Percentiles rank a stretch among this genome's conserved stretches.
Conservation (phyloP, 768 basidiomycete genomes). For the Suillus spraguei region DNA sequence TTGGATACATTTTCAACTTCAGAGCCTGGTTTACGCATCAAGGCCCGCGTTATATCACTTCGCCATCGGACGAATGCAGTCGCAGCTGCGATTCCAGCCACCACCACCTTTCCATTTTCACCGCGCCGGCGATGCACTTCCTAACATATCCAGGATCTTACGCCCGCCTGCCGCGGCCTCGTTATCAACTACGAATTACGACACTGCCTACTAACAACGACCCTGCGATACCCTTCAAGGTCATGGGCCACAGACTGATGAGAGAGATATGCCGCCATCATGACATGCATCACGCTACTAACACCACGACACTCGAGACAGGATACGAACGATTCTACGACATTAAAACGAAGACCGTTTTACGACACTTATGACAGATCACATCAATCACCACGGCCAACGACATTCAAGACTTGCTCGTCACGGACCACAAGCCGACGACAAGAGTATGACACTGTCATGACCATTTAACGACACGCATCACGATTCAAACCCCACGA, state of each 20-base stretch:
- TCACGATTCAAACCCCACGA: neutral
- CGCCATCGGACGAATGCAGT: neutral
- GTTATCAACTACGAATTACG: neutral
- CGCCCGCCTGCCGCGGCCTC: neutral
- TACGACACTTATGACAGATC: neutral
- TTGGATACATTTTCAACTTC: neutral
- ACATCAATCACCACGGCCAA: neutral
- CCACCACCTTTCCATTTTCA: neutral
- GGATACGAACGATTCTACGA: neutral
- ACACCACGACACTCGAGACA: neutral
- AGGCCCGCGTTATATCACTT: neutral
- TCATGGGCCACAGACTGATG: neutral
- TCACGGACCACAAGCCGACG: neutral
- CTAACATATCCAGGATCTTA: neutral
- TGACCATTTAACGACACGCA: neutral
- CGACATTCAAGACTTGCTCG: neutral
- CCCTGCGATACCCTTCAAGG: neutral
- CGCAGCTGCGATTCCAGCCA: neutral
- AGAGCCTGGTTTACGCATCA: neutral
- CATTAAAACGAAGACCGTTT: neutral
- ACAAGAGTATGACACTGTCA: neutral
- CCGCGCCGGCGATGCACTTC: neutral
- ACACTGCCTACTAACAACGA: neutral
- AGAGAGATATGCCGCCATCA: neutral
- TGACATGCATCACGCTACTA: neutral